These are phyloP conservation scores for Sarocladium oryzae DNA, from an alignment of 2,329 filamentous ascomycete genomes.

Conservation along the genomic window DNA sequence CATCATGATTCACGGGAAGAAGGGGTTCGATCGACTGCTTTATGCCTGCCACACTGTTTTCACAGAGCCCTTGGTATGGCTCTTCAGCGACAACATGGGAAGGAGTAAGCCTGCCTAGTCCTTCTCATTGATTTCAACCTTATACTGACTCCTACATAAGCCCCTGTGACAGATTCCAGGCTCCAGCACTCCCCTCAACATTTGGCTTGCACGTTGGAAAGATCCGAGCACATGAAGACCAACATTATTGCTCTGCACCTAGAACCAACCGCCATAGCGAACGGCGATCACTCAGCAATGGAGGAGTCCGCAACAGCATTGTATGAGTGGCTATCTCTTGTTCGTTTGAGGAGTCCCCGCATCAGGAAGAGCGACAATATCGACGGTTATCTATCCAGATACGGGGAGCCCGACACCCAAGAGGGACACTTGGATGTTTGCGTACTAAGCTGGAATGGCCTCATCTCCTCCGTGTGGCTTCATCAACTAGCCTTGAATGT, in stretches of 20 bases:
- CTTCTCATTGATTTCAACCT: constrained; percentile 12
- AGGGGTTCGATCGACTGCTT: constrained; percentile 69
- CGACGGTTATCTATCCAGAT: constrained; percentile 64
- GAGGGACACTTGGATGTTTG: constrained; percentile 30
- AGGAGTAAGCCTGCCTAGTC: too few relatives aligned
- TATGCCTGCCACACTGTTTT: constrained; percentile 78
- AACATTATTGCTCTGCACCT: constrained; percentile 20
- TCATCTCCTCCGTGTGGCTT: constrained; percentile 48
- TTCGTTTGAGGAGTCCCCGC: constrained; percentile 59
- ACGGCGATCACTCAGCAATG: constrained; percentile 40
- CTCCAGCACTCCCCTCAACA: constrained; percentile 35
- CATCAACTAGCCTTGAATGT: constrained; percentile 40
- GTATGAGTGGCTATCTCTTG: constrained; percentile 71
- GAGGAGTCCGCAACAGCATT: constrained; percentile 58
- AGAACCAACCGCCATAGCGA: constrained; percentile 21
- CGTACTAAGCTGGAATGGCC: constrained; percentile 53
- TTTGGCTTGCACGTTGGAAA: constrained; percentile 27
- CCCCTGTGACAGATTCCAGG: constrained; percentile 43
- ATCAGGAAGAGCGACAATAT: constrained; percentile 50
- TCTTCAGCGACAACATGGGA: constrained; percentile 60
- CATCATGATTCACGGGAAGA: constrained; percentile 78
- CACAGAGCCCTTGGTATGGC: constrained; percentile 61
- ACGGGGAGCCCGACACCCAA: constrained; percentile 45
- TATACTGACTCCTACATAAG: constrained; percentile 28
- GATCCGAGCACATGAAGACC: constrained; percentile 15